These are phyloP conservation scores for Sporothrix globosa DNA, from an alignment of 2,329 filamentous ascomycete genomes.

Conservation along the genomic window DNA sequence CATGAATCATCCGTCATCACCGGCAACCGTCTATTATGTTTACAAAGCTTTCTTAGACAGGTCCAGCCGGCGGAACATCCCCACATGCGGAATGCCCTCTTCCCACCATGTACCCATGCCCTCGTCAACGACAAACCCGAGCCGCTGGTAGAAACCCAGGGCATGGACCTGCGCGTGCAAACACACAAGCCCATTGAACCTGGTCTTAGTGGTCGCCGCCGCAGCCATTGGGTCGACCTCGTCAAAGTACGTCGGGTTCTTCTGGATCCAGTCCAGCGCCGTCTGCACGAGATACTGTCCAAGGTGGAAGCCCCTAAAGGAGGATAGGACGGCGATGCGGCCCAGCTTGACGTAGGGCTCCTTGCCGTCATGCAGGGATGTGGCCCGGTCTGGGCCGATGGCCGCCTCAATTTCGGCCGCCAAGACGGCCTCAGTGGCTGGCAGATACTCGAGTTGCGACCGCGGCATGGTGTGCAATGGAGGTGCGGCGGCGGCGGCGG, in stretches of 20 bases:
- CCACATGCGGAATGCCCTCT: constrained; percentile 81
- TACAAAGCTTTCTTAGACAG: constrained; percentile 15
- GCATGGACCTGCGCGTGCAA: constrained; percentile 76
- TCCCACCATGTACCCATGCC: constrained; percentile 77
- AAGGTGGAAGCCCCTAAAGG: constrained; percentile 68
- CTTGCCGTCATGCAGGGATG: constrained; percentile 59
- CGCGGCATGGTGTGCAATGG: constrained; percentile 31
- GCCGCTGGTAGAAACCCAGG: constrained; percentile 66
- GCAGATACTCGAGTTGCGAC: constrained; percentile 34
- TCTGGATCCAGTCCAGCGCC: constrained; percentile 68
- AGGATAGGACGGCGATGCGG: constrained; percentile 69
- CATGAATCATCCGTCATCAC: neutral
- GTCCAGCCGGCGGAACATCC: constrained; percentile 69
- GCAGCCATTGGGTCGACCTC: constrained; percentile 49
- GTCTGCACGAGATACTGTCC: constrained; percentile 67
- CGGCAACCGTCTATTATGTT: neutral
- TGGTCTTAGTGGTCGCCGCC: constrained; percentile 41
- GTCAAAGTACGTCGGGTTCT: constrained; percentile 62
- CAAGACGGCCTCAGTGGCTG: constrained; percentile 35
- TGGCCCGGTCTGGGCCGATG: constrained; percentile 48
- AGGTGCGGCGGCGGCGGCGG: neutral
- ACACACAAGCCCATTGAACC: constrained; percentile 75
- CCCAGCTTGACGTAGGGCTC: constrained; percentile 85
- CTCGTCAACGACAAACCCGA: constrained; percentile 76
- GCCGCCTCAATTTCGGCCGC: constrained; percentile 32